A percentile compares a stretch with the other conserved stretches of the same genome.
These are phyloP conservation scores for Rhodotorula diobovata DNA, from an alignment of 768 basidiomycete species.

Conservation along the genomic window DNA sequence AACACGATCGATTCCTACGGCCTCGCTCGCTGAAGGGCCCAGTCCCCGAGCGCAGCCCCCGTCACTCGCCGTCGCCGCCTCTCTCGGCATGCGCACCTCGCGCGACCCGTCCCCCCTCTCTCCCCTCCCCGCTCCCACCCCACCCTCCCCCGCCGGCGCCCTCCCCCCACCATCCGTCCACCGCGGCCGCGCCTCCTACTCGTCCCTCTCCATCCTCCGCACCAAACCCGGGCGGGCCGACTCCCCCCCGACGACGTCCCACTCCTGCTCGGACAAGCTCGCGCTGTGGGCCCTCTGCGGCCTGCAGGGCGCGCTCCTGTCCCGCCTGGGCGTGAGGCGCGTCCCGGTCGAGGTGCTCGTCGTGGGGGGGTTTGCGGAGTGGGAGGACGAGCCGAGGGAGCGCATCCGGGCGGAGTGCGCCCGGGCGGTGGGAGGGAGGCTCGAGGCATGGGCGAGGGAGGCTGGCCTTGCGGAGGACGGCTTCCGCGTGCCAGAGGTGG, in stretches of 20 bases:
- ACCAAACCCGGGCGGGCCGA: conserved; percentile 91
- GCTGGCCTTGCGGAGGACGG: conserved; percentile 33
- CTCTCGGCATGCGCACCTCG: conserved; percentile 14
- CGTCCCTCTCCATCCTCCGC: conserved; percentile 67
- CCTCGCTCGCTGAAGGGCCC: not conserved
- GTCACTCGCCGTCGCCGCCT: not conserved
- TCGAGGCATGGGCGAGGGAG: conserved; percentile 54
- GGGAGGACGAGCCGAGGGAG: conserved; percentile 45
- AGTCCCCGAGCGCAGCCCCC: not conserved
- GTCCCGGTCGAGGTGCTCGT: conserved; percentile 64
- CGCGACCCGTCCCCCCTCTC: not conserved
- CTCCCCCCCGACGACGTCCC: conserved; percentile 70
- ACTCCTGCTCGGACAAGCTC: conserved; percentile 95
- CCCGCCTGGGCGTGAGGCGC: conserved; percentile 54
- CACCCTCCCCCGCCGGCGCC: not conserved
- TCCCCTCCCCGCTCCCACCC: not conserved
- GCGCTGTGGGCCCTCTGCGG: conserved; percentile 79
- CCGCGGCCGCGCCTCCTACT: conserved; percentile 76
- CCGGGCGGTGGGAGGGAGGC: conserved; percentile 68
- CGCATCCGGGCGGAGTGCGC: conserved; percentile 47
- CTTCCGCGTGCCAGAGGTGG: not conserved
- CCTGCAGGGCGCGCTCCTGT: conserved; percentile 74
- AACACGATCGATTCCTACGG: not conserved
- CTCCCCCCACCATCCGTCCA: not conserved
- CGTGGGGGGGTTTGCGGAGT: conserved; percentile 64